Conservation (phyloP, 148 eudicot genomes). For the Cornus kousa region DNA sequence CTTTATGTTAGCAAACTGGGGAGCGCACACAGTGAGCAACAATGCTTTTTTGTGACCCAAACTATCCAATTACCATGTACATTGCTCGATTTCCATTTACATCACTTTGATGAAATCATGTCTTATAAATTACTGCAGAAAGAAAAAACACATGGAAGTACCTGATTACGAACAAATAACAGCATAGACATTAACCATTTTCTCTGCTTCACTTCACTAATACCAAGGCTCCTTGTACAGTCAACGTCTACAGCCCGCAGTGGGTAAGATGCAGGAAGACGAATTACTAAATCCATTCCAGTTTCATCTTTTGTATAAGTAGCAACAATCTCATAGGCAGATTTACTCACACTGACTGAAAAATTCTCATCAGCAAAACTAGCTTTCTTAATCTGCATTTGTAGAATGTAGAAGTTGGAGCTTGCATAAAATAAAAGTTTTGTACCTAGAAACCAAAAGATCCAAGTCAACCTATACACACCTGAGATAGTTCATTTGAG, state of each 20-base stretch:
- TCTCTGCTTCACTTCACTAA: slow-evolving; percentile 87
- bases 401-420: neutral
- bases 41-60: neutral
- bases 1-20: neutral
- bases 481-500: slow-evolving; percentile 88
- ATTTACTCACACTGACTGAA: slow-evolving; percentile 89
- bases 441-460: neutral
- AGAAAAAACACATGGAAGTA: slow-evolving; percentile 22
- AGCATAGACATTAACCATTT: slow-evolving; percentile 91
- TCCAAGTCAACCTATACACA: slow-evolving; percentile 25
- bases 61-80: neutral
- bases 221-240: slow-evolving; percentile 90
- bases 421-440: neutral
- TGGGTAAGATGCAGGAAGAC: slow-evolving; percentile 91
- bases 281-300: slow-evolving; percentile 90
- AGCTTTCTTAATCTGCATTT: slow-evolving; percentile 82
- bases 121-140: neutral
- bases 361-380: slow-evolving; percentile 79
- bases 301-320: slow-evolving; percentile 99
- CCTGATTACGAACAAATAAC: slow-evolving; percentile 92
- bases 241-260: slow-evolving; percentile 83
- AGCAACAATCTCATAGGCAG: slow-evolving; percentile 94
- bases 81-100: neutral
- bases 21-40: neutral
- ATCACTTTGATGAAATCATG: neutral